These are phyloP conservation scores for Scutellaria galericulata DNA, from an alignment of 257 asterid genomes.

Conservation along the genomic window DNA sequence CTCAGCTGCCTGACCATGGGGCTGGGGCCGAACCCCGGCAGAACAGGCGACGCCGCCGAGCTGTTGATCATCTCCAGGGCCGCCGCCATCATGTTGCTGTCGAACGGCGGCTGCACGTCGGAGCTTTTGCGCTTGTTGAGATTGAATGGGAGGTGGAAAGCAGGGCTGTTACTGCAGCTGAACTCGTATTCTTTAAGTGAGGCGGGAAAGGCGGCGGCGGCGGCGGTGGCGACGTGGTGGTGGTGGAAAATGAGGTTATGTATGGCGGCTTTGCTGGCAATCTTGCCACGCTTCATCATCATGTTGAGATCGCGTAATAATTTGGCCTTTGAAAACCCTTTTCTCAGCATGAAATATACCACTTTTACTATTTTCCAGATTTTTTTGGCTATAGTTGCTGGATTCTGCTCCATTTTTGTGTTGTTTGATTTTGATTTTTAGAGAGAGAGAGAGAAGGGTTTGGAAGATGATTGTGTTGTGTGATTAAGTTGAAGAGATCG, in stretches of 20 bases:
- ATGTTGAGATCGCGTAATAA: slow-evolving; percentile 42
- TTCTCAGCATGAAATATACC: slow-evolving; percentile 41
- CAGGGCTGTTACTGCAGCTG: slow-evolving; percentile 49
- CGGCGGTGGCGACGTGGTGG: slow-evolving; percentile 35
- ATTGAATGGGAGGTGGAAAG: slow-evolving; percentile 35
- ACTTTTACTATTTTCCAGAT: slow-evolving; percentile 39
- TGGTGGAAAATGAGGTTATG: slow-evolving; percentile 78
- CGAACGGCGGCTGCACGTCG: slow-evolving; percentile 26
- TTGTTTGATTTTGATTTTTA: neutral
- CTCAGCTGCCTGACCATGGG: slow-evolving; percentile 72
- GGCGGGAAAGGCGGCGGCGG: slow-evolving; percentile 28
- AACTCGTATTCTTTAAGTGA: slow-evolving; percentile 41
- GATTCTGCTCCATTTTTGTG: slow-evolving; percentile 41
- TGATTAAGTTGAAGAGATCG: slow-evolving; percentile 5
- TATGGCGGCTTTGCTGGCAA: slow-evolving; percentile 60
- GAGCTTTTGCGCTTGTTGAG: slow-evolving; percentile 42
- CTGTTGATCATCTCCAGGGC: slow-evolving; percentile 50
- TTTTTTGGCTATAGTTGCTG: slow-evolving; percentile 40
- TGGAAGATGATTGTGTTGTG: slow-evolving; percentile 18
- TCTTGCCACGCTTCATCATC: slow-evolving; percentile 52
- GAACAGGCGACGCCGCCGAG: slow-evolving; percentile 56
- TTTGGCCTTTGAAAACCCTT: slow-evolving; percentile 49
- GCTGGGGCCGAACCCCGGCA: slow-evolving; percentile 73
- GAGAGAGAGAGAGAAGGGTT: slow-evolving; percentile 18
- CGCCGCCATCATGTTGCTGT: slow-evolving; percentile 32